phyloP scores from a whole-genome alignment of 352 stramenopile genomes.

The Phytopythium aichiense region DNA sequence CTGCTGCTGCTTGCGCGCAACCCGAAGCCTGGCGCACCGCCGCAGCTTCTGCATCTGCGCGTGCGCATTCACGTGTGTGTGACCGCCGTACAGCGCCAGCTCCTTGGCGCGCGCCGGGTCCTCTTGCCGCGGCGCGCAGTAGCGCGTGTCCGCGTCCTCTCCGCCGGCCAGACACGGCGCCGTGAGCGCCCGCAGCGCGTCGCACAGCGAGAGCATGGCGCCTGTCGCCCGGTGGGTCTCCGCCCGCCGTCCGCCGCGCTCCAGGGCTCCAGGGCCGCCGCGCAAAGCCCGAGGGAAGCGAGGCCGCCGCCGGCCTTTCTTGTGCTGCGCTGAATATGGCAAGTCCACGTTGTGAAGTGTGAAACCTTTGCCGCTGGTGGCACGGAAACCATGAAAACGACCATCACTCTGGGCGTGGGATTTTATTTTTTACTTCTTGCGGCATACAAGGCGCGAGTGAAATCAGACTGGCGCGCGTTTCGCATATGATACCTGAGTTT shows the following conservation, averaged over 20 bases:
- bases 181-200: constrained; percentile 34
- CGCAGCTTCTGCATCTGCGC: constrained; percentile 13
- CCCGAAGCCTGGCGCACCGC: constrained; percentile 38
- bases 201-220: constrained; percentile 36
- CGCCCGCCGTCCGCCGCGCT: neutral
- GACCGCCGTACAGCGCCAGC: constrained; percentile 16
- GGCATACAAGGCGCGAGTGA: neutral
- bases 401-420: neutral
- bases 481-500: neutral
- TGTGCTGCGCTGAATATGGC: neutral
- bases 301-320: neutral
- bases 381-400: neutral
- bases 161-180: constrained; percentile 24
- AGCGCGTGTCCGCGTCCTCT: constrained; percentile 27
- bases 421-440: neutral
- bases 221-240: neutral
- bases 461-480: neutral
- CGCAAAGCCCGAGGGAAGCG: too few species aligned
- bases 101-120: constrained; percentile 29
- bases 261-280: too few species aligned
- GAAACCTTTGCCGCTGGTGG: neutral
- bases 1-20: constrained; percentile 13
- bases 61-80: neutral
- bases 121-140: constrained; percentile 17
- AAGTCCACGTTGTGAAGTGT: too few species aligned